Evolutionary conservation across 305 asterid genomes (phyloP), one percentile per base, ranked within the genome.

Genomic region (Galium porrigens): DNA sequence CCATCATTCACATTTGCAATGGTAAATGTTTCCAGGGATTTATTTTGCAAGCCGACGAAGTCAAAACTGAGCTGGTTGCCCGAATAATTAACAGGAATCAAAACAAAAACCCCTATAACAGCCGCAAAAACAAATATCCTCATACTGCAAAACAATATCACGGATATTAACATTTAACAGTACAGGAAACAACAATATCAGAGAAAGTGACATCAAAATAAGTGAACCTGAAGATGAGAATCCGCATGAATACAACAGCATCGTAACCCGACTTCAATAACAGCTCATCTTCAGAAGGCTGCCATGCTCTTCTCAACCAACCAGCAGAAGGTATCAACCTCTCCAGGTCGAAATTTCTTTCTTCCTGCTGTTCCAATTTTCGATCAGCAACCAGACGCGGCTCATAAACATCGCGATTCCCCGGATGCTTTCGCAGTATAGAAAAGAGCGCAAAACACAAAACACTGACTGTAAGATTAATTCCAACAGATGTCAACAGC

Each of bases 161-260:
- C 44, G 27, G 17, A 44, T 61, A 64, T 63, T 56, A 66, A 49
- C 34, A 67, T 32, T 57, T 22, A 29, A 42, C 44, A 29, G 46
- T 8, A n/a, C 39, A 69, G 61, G 11, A 48, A 27, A 49, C 67
- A 22, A 8, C 34, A 46, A 49, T 8, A 18, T 25, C 59, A 10
- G 29, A 54, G 59, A 53, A 30, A 29, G 15, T 20, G 37, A 58
- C 52, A 27, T 36, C 8, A 53, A 54, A 20, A 22, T 0, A 67
- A 52, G 34, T 44, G 49, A 88, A 88, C 99, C 95, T 84, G 73
- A 92, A 87, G 32, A 78, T 80, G 39, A 84, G 82, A 77, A 92
- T 85, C 67, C 95, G 94, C 88, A 92, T 89, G 80, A 92, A 87
- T 53, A 92, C 99, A 0, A 92, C 88, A 20, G 94, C 99, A 79